Base-by-base conservation (phyloP, 768 basidiomycete species). In the Fomitopsis serialis region DNA sequence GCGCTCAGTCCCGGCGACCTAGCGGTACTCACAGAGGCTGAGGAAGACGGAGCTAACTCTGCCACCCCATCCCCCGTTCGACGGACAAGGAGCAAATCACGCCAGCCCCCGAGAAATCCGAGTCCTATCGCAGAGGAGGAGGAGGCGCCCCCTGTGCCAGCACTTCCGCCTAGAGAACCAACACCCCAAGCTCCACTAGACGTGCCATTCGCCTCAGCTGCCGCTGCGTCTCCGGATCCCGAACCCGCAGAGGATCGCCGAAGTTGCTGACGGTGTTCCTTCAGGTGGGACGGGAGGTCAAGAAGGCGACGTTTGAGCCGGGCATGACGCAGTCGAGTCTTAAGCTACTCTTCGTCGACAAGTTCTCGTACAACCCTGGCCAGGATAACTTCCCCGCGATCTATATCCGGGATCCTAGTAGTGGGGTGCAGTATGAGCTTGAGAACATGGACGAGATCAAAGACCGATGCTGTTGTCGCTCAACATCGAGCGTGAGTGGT, bases 341-440 rank as follows among this genome's bases (percentile, higher is more conserved):
- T 51, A 77, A 93, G 42, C 79, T 96, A 60, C 71, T 98, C 13
- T 99, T 98, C 63, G 89, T 97, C 58, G 95, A 97, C 72, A 88
- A 83, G 65, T 99, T 99, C 63, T 85, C 88, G 29, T 98, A 96
- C 66, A 92, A 87, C 64, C 92, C 96, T 0, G 94, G 93, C 0
- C 78, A 87, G 68, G 92, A 92, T 53, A 90, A 94, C 63, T 97
- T 96, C 62, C 94, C 95, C 23, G 89, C 89, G 12, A 96, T 99
- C 44, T 98, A 98, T 65, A 87, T 98, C 50, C 85, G 91, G 10
- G 96, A 98, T 72, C 88, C 88, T 2, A 82, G 83, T 40, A 93
- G 90, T 55, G 93, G 93, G 12, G 90, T 98, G 47, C 89, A 93
- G 65, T 99, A 96, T 65, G 95, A 98, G 70, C 73, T 98, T 52